Evolutionary conservation across 768 basidiomycete genomes (phyloP).

Genomic region (Tulasnella sp.): DNA sequence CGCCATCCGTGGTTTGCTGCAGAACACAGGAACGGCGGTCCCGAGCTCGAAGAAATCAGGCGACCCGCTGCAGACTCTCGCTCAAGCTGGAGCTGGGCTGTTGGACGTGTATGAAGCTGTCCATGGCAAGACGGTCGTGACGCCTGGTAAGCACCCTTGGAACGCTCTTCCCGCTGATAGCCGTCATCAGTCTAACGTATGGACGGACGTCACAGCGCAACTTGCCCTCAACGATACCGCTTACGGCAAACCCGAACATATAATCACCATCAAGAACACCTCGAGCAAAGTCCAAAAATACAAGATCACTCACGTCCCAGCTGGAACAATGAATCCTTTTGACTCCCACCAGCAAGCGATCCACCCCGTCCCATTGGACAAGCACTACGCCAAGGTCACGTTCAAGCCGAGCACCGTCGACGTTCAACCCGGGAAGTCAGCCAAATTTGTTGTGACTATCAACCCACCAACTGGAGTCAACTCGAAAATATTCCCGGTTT

Average conservation of each 20-base stretch:
- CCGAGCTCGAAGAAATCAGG: slow-evolving; percentile 8
- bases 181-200: no score
- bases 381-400: slow-evolving; percentile 46
- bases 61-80: slow-evolving; percentile 30
- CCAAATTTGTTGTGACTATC: slow-evolving; percentile 47
- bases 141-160: slow-evolving; percentile 31
- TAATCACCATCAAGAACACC: slow-evolving; percentile 47
- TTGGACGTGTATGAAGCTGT: slow-evolving; percentile 41
- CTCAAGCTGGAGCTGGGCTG: slow-evolving; percentile 33
- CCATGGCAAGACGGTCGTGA: slow-evolving; percentile 36
- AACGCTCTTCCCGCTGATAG: no score
- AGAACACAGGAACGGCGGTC: slow-evolving; percentile 31
- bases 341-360: slow-evolving; percentile 47
- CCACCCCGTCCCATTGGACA: slow-evolving; percentile 52
- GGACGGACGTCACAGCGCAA: background rate
- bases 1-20: background rate
- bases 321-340: slow-evolving; percentile 52
- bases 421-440: slow-evolving; percentile 46
- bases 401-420: slow-evolving; percentile 46
- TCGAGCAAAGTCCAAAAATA: slow-evolving; percentile 47
- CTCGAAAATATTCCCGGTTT: slow-evolving; percentile 50
- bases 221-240: slow-evolving; percentile 46
- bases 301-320: slow-evolving; percentile 53
- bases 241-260: slow-evolving; percentile 21
- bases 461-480: slow-evolving; percentile 46